A percentile compares a stretch with the other conserved stretches of the same genome.
phyloP scores from a whole-genome alignment of 2,329 filamentous ascomycete genomes.

The Sporothrix pallida region DNA sequence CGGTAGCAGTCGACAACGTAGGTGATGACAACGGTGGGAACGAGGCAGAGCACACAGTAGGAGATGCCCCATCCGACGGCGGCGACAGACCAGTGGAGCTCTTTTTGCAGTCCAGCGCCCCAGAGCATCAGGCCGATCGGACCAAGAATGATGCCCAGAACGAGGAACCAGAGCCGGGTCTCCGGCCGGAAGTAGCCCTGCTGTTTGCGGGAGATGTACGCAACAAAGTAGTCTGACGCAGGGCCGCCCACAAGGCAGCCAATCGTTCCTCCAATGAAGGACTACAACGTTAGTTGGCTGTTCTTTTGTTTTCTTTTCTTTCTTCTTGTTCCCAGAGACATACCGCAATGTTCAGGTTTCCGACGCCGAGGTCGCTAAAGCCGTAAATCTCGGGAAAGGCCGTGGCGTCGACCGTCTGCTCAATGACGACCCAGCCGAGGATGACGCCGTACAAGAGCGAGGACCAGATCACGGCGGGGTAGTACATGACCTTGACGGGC shows the following conservation, averaged over 20 bases:
- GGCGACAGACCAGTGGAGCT: slow-evolving; percentile 12
- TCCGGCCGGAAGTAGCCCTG: slow-evolving; percentile 19
- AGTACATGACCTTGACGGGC: slow-evolving; percentile 16
- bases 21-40: slow-evolving; percentile 9
- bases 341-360: slow-evolving; percentile 11
- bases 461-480: slow-evolving; percentile 20
- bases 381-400: slow-evolving; percentile 16
- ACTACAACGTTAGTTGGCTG: not conserved
- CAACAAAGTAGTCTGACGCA: slow-evolving; percentile 17
- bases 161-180: slow-evolving; percentile 11
- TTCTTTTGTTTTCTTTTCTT: not conserved
- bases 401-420: slow-evolving; percentile 11
- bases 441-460: slow-evolving; percentile 12
- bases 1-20: slow-evolving; percentile 14
- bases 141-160: slow-evolving; percentile 2
- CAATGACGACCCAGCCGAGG: slow-evolving; percentile 19
- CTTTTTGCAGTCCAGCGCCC: not conserved
- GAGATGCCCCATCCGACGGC: slow-evolving; percentile 10
- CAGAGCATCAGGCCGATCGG: slow-evolving; percentile 17
- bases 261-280: slow-evolving; percentile 2
- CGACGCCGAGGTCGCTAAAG: slow-evolving; percentile 9
- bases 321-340: not conserved
- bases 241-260: slow-evolving; percentile 11
- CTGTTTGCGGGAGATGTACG: slow-evolving; percentile 18
- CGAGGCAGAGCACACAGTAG: slow-evolving; percentile 18